Conservation (phyloP, 805 yeast species). For the Lipomyces oligophaga region DNA sequence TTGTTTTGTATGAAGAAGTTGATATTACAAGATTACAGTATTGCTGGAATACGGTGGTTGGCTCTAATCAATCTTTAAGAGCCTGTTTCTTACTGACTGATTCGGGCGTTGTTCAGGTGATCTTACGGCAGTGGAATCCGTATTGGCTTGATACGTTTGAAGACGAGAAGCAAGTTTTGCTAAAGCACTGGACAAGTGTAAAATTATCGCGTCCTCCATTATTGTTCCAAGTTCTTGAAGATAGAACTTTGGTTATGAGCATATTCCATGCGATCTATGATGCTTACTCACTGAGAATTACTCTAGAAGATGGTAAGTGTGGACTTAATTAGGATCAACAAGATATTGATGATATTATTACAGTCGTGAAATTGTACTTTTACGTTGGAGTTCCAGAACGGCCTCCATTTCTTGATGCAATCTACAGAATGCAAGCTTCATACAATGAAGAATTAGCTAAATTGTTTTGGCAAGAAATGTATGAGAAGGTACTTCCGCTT, state of each 20-base stretch:
- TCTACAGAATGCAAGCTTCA: conserved; percentile 4
- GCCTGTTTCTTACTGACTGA: conserved; percentile 26
- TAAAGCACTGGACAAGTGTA: conserved; percentile 13
- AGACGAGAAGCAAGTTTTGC: background rate
- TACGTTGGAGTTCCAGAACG: conserved; percentile 12
- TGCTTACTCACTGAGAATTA: conserved; percentile 23
- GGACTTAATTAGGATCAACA: background rate
- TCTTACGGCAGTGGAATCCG: conserved; percentile 23
- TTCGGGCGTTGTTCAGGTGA: conserved; percentile 24
- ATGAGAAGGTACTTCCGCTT: no score
- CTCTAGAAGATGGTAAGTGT: conserved; percentile 24
- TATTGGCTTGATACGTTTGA: conserved; percentile 8
- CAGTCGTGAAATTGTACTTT: conserved; percentile 16
- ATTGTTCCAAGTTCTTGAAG: conserved; percentile 2
- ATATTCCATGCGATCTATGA: conserved; percentile 32
- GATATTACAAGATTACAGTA: conserved; percentile 11
- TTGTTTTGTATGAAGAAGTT: conserved; percentile 15
- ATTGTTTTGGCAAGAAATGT: conserved; percentile 12
- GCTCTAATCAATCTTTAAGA: conserved; percentile 16
- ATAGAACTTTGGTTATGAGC: conserved; percentile 4
- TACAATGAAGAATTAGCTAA: background rate
- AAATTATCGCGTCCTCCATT: conserved; percentile 20
- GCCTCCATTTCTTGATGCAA: conserved; percentile 22
- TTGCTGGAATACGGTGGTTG: conserved; percentile 11
- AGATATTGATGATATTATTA: background rate